phyloP scores from a whole-genome alignment of 164 flowering plant genomes.

The Sextonia rubra region DNA sequence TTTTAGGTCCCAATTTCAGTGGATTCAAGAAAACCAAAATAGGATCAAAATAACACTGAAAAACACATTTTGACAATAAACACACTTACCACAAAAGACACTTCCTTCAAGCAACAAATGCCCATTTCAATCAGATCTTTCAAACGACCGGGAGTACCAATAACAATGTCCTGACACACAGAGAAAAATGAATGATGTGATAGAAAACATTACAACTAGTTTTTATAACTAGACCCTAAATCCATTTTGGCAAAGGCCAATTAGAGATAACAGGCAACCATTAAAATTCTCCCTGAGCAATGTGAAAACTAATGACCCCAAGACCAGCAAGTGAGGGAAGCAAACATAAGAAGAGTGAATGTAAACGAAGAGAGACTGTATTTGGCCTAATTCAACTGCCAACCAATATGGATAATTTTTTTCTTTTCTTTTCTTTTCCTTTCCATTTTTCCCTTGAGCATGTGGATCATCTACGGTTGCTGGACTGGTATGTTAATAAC shows the following conservation, averaged over 20 bases:
- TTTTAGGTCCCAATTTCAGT: background rate
- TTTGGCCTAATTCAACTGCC: background rate
- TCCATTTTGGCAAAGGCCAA: background rate
- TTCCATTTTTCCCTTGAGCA: too few species aligned
- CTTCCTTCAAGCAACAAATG: conserved; percentile 64
- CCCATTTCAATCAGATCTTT: conserved; percentile 83
- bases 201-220: background rate
- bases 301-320: background rate
- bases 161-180: conserved; percentile 77
- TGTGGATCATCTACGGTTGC: too few species aligned
- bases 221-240: background rate
- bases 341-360: too few species aligned
- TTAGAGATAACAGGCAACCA: background rate
- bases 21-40: background rate
- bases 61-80: too few species aligned
- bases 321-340: background rate
- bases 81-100: conserved; percentile 84
- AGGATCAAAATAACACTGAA: background rate
- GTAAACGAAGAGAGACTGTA: background rate
- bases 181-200: background rate
- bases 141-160: conserved; percentile 96
- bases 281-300: background rate
- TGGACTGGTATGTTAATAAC: too few species aligned
- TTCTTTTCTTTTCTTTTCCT: too few species aligned
- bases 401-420: too few species aligned